Conservation (phyloP, 257 asterid species). For the Petunia secreta region DNA sequence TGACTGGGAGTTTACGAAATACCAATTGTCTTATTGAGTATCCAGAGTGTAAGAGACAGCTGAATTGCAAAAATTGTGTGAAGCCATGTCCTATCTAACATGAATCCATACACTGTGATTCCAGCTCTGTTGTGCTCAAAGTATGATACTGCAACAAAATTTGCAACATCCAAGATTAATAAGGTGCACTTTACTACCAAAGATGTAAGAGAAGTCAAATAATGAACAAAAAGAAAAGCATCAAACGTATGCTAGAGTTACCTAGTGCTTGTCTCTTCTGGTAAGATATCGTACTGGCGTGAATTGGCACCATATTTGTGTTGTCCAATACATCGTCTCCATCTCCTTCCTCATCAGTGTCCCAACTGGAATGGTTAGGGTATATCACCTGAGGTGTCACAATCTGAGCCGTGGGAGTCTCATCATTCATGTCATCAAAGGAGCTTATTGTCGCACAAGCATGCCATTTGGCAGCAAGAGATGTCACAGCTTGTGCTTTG, state of each 20-base stretch:
- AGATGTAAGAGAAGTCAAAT: not conserved
- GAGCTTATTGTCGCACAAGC: conserved; percentile 75
- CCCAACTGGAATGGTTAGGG: conserved; percentile 43
- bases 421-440: conserved; percentile 50
- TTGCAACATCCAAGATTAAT: not conserved
- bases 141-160: conserved; percentile 68
- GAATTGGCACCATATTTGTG: conserved; percentile 60
- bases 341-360: conserved; percentile 83
- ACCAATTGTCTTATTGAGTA: conserved; percentile 80
- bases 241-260: conserved; percentile 31
- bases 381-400: conserved; percentile 31
- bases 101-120: conserved; percentile 87
- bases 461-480: conserved; percentile 93
- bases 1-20: conserved; percentile 46
- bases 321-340: conserved; percentile 83
- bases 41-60: conserved; percentile 85
- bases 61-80: conserved; percentile 75
- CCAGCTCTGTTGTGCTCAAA: conserved; percentile 93
- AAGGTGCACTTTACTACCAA: not conserved
- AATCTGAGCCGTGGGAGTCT: conserved; percentile 46
- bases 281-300: conserved; percentile 59
- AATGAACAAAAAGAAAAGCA: not conserved
- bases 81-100: conserved; percentile 83
- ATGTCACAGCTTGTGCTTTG: conserved; percentile 72
- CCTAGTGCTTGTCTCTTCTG: conserved; percentile 96